A percentile compares a stretch with the other conserved stretches of the same genome.
Conservation (phyloP, 2,329 filamentous ascomycete species). For the Akanthomyces lecanii region DNA sequence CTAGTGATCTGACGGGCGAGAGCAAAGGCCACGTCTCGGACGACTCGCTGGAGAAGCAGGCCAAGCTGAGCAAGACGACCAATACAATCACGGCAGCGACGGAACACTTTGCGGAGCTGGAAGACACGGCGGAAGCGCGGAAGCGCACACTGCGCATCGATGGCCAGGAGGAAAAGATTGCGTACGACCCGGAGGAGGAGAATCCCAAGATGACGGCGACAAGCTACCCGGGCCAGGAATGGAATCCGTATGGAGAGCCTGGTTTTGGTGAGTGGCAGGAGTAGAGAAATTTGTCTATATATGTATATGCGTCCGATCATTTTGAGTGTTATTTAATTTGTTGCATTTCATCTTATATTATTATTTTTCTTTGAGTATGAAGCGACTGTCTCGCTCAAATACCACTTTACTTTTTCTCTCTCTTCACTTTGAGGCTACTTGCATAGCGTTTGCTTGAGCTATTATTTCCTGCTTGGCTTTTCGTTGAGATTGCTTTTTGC, state of each 20-base stretch:
- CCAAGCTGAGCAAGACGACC: background rate
- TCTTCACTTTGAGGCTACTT: background rate
- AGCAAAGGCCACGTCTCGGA: constrained; percentile 13
- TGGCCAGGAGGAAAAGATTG: constrained; percentile 53
- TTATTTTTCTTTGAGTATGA: background rate
- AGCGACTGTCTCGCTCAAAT: background rate
- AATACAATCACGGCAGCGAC: constrained; percentile 26
- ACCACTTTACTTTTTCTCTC: background rate
- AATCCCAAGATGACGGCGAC: constrained; percentile 60
- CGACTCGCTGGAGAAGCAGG: constrained; percentile 19
- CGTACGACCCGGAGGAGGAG: constrained; percentile 35
- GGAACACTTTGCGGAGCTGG: constrained; percentile 36
- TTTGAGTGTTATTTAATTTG: constrained; percentile 4
- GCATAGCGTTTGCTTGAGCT: background rate
- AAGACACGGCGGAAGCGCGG: constrained; percentile 41
- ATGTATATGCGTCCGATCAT: background rate
- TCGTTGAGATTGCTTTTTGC: background rate
- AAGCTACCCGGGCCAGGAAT: constrained; percentile 67
- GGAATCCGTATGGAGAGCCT: constrained; percentile 51
- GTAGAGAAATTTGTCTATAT: constrained; percentile 3
- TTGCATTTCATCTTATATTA: background rate
- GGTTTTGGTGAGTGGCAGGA: constrained; percentile 25
- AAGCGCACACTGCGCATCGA: constrained; percentile 41
- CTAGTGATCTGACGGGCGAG: constrained; percentile 4
- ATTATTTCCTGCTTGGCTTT: background rate